Base-by-base conservation (phyloP, 2,329 filamentous ascomycete genomes). In the Xenosphaeropsis pyriputrescens region DNA sequence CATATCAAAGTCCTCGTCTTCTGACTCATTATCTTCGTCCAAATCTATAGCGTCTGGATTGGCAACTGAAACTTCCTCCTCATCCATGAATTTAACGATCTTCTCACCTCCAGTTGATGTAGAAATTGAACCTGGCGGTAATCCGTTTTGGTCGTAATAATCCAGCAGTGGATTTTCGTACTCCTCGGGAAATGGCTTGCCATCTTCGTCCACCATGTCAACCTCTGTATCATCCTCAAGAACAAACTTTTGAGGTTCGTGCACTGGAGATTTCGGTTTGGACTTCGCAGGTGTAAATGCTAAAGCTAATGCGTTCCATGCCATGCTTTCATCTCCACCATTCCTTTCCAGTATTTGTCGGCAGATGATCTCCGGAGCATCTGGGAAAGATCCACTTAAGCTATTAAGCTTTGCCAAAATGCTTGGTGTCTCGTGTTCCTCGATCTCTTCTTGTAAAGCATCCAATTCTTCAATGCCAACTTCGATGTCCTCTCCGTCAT, bases 361-460 rank as follows among this genome's bases (percentile, higher is more conserved):
- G 43, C 52, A 50, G 32, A 56, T 45, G 13, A 39, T 41, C 32
- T 53, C 34, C 29, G 49, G 37, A 16, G 52, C 47, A 7, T 45
- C 41, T 37, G 52, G 53, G 45, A 55, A 57, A 13, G 48, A 49
- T 32, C 45, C 39, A 35, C 50, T 47, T 35, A 57, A 50, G 40
- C 47, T 47, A 44, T 43, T 46, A 31, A 56, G 48, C 38, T 45
- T 47, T 7, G 39, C 38, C 5, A 11, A 26, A 9, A 11, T 26
- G 8, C 8, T 26, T 26, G 22, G 22, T 26, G 22, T 11, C 8
- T 26, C 22, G 22, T 26, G 12, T 26, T 26, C 22, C 22, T 26
- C 8, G 8, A 11, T 9, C 22, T 26, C 22, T 11, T 26, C 22
- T 13, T 16, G n/a, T 35, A 19, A 35, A 19, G 31, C 22, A 3